Evolutionary conservation across 2,329 filamentous ascomycete species (phyloP).

Genomic region (Knufia petricola): DNA sequence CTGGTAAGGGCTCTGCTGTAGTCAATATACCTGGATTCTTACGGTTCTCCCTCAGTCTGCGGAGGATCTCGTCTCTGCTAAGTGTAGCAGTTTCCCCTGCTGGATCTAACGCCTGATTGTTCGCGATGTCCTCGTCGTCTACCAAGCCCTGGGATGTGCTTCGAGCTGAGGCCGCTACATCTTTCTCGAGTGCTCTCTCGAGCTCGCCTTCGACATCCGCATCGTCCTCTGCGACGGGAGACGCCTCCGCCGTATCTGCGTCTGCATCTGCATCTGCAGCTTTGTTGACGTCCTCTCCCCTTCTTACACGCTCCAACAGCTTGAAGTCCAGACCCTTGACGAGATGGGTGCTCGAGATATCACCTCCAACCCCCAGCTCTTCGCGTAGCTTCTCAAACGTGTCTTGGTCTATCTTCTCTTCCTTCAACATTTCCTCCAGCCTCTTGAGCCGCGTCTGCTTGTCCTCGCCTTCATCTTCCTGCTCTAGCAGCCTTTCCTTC

Average conservation of each 20-base stretch:
- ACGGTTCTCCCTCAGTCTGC: conserved; percentile 48
- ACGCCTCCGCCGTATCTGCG: conserved; percentile 25
- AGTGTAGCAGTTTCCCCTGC: conserved; percentile 34
- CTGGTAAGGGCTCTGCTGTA: conserved; percentile 40
- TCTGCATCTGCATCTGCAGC: conserved; percentile 13
- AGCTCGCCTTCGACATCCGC: conserved; percentile 55
- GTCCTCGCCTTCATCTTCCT: conserved; percentile 46
- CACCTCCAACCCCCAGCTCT: conserved; percentile 69
- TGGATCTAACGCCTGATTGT: conserved; percentile 26
- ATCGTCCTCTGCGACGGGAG: conserved; percentile 25
- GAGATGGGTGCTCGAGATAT: conserved; percentile 70
- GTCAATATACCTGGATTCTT: conserved; percentile 28
- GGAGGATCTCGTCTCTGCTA: conserved; percentile 50
- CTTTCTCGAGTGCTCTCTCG: conserved; percentile 33
- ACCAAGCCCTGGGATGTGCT: conserved; percentile 17
- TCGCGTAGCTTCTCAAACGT: conserved; percentile 66
- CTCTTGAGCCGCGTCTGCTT: conserved; percentile 60
- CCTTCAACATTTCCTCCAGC: conserved; percentile 70
- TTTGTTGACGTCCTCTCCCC: conserved; percentile 46
- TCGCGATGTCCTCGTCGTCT: conserved; percentile 23
- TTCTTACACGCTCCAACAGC: conserved; percentile 42
- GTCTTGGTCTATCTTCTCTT: conserved; percentile 70
- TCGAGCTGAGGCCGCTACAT: conserved; percentile 21
- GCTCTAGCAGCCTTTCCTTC: conserved; percentile 44
- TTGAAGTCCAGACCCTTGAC: conserved; percentile 88